Conservation (phyloP, 2,329 filamentous ascomycete species). For the Diaporthe helianthi region DNA sequence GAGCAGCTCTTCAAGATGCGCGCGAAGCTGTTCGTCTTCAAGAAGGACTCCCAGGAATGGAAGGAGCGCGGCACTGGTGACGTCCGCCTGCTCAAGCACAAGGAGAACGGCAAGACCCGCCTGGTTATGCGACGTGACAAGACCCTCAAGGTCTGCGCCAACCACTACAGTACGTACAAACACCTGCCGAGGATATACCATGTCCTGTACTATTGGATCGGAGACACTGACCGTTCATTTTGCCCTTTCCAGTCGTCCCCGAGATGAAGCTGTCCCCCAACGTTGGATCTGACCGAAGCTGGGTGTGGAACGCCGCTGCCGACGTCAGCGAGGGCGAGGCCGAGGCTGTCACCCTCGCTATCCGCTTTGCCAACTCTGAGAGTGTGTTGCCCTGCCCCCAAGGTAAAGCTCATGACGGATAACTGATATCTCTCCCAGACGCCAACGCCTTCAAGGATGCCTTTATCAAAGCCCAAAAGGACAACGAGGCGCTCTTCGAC, state of each 20-base stretch:
- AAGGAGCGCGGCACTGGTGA: conserved; percentile 99
- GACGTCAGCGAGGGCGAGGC: conserved; percentile 98
- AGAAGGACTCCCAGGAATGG: conserved; percentile 92
- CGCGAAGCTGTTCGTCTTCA: conserved; percentile 99
- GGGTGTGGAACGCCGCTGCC: conserved; percentile 98
- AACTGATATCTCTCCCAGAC: conserved; percentile 63
- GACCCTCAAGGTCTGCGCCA: conserved; percentile 99
- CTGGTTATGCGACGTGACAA: conserved; percentile 99
- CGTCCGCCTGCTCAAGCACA: conserved; percentile 96
- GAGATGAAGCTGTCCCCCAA: conserved; percentile 99
- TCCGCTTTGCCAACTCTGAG: conserved; percentile 96
- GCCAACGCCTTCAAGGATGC: conserved; percentile 98
- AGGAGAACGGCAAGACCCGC: conserved; percentile 96
- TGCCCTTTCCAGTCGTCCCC: conserved; percentile 76
- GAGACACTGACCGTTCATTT: conserved; percentile 28
- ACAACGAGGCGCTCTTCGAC: conserved; percentile 88
- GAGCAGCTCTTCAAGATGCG: conserved; percentile 99
- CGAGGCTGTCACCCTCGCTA: conserved; percentile 93
- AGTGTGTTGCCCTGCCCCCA: conserved; percentile 65
- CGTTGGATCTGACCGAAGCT: conserved; percentile 96
- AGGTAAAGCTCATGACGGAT: not conserved
- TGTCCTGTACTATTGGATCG: too few relatives aligned
- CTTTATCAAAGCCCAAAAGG: conserved; percentile 95
- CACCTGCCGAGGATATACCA: not conserved
- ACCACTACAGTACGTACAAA: conserved; percentile 87